A percentile compares a stretch with the other conserved stretches of the same genome.
Evolutionary conservation across 257 asterid species (phyloP).

Genomic region (Ajuga chamaepitys): DNA sequence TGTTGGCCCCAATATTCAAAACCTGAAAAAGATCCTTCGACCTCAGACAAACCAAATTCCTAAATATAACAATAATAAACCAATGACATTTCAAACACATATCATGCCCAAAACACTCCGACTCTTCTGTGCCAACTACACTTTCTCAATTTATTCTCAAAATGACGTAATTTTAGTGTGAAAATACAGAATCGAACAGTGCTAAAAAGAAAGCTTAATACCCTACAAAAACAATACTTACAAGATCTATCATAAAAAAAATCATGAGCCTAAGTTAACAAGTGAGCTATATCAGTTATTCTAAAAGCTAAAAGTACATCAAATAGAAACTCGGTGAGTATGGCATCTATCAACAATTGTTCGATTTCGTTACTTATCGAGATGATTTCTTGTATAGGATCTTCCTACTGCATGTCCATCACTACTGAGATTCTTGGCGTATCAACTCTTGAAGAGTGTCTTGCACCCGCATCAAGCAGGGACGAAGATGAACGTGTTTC

Average conservation of each 20-base stretch:
- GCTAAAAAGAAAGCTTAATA: too few relatives aligned
- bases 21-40: too few relatives aligned
- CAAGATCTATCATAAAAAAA: neutral
- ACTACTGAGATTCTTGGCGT: slow-evolving; percentile 31
- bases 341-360: slow-evolving; percentile 23
- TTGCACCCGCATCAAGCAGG: slow-evolving; percentile 38
- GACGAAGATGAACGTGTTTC: slow-evolving; percentile 31
- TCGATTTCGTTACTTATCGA: slow-evolving; percentile 15
- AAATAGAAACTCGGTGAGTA: slow-evolving; percentile 24
- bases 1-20: too few relatives aligned
- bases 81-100: too few relatives aligned
- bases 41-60: too few relatives aligned
- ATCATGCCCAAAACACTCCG: too few relatives aligned
- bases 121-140: too few relatives aligned
- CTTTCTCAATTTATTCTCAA: too few relatives aligned
- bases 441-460: slow-evolving; percentile 28
- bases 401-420: slow-evolving; percentile 28
- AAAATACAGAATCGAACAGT: too few relatives aligned
- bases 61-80: too few relatives aligned
- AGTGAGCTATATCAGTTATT: slow-evolving; percentile 9
- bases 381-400: slow-evolving; percentile 12
- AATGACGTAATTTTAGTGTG: too few relatives aligned
- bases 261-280: neutral
- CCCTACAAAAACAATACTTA: too few relatives aligned
- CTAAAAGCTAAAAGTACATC: slow-evolving; percentile 4